Percentiles rank a stretch among this genome's conserved stretches.
Conservation (phyloP, 352 stramenopile species). For the Pythium aristosporum region DNA sequence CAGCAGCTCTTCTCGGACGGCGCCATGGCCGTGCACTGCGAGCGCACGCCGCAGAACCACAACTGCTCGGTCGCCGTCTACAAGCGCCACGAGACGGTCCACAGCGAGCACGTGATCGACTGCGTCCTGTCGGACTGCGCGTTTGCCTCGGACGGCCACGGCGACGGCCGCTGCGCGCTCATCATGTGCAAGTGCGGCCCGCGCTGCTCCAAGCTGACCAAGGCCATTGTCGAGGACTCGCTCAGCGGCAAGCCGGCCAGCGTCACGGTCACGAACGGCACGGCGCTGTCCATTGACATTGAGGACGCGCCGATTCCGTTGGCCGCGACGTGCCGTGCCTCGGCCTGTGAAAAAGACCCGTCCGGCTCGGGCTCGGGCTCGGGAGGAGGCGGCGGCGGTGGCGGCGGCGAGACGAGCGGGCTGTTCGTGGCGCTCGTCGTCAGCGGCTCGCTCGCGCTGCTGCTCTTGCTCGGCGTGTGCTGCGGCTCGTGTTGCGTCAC, state of each 20-base stretch:
- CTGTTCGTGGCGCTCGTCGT: constrained; percentile 39
- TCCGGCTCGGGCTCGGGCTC: constrained; percentile 27
- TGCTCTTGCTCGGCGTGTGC: constrained; percentile 35
- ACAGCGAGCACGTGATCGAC: constrained; percentile 65
- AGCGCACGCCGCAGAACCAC: constrained; percentile 42
- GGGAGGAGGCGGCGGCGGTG: constrained; percentile 24
- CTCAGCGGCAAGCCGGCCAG: constrained; percentile 70
- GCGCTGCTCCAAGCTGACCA: constrained; percentile 59
- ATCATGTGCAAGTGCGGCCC: constrained; percentile 70
- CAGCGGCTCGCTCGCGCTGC: constrained; percentile 27
- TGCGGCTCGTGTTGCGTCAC: constrained; percentile 41
- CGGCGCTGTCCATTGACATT: constrained; percentile 63
- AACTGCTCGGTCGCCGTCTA: constrained; percentile 71
- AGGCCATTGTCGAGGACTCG: constrained; percentile 57
- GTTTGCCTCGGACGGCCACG: constrained; percentile 40
- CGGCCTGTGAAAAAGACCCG: constrained; percentile 51
- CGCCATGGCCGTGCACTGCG: constrained; percentile 58
- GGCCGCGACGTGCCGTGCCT: constrained; percentile 57
- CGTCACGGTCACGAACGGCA: constrained; percentile 42
- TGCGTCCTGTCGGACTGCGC: constrained; percentile 56
- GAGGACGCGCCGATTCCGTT: constrained; percentile 69
- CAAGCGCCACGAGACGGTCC: constrained; percentile 47
- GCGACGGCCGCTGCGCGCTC: constrained; percentile 39
- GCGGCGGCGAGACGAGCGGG: constrained; percentile 25
- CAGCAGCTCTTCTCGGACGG: constrained; percentile 67